A percentile compares a stretch with the other conserved stretches of the same genome.
phyloP scores from a whole-genome alignment of 1,139 yeast genomes.

The Taphrina communis region DNA sequence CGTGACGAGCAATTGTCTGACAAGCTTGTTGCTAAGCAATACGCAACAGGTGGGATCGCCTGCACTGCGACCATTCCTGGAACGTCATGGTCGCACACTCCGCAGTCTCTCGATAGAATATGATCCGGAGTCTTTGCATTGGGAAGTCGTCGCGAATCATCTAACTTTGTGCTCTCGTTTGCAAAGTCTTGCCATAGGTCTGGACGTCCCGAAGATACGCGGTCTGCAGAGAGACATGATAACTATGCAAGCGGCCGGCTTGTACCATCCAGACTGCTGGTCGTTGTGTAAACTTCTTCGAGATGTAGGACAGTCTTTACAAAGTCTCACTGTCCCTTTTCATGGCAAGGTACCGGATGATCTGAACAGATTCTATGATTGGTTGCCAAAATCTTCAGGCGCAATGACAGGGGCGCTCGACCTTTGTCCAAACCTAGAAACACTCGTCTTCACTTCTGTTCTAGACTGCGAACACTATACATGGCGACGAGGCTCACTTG shows the following conservation, averaged over 20 bases:
- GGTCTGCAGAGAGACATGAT: neutral
- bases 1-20: neutral
- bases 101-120: neutral
- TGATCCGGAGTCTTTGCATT: neutral
- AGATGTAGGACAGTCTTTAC: neutral
- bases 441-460: neutral
- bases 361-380: neutral
- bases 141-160: too few relatives aligned
- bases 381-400: neutral
- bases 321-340: neutral
- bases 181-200: neutral
- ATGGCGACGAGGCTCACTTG: neutral
- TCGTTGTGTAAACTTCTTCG: neutral
- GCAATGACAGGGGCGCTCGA: neutral
- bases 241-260: neutral
- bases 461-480: constrained; percentile 1
- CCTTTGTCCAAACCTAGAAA: constrained; percentile 8
- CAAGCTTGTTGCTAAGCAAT: neutral
- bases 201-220: neutral
- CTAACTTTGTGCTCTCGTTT: too few relatives aligned
- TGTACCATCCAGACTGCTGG: constrained; percentile 1
- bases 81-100: neutral
- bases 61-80: too few relatives aligned
- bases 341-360: constrained; percentile 2
- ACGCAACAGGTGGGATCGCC: neutral